phyloP scores from a whole-genome alignment of 495 filamentous ascomycete genomes.

The Penicillium taxi region DNA sequence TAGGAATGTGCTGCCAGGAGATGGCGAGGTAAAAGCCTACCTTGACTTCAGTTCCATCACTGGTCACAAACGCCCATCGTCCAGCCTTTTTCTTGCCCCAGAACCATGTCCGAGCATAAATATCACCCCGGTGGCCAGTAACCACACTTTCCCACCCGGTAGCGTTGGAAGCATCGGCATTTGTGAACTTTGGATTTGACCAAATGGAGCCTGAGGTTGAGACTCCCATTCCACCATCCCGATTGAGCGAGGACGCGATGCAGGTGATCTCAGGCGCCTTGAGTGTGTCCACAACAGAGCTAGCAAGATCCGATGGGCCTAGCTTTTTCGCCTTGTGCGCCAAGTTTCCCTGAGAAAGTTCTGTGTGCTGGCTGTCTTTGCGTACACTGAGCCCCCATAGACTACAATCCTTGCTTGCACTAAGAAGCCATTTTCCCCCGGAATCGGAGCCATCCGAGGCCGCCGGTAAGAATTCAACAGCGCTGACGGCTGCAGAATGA shows the following conservation, averaged over 20 bases:
- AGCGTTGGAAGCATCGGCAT: constrained; percentile 53
- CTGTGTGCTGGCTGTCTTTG: constrained; percentile 86
- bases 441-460: constrained; percentile 83
- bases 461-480: constrained; percentile 71
- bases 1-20: too few species aligned
- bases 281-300: constrained; percentile 54
- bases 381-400: constrained; percentile 94
- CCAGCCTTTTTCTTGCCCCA: constrained; percentile 91
- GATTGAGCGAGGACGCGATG: constrained; percentile 81
- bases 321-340: constrained; percentile 77
- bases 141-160: constrained; percentile 96
- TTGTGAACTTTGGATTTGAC: constrained; percentile 57
- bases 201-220: constrained; percentile 64
- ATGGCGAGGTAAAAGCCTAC: constrained; percentile 18
- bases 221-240: constrained; percentile 85
- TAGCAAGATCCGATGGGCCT: constrained; percentile 46
- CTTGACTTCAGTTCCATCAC: constrained; percentile 73
- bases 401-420: constrained; percentile 76
- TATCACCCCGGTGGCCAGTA: constrained; percentile 84
- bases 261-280: constrained; percentile 86
- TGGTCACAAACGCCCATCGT: constrained; percentile 84
- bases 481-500: constrained; percentile 76
- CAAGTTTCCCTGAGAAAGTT: constrained; percentile 81
- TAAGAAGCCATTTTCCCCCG: constrained; percentile 89
- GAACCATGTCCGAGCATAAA: constrained; percentile 88